Evolutionary conservation across 345 rosid genomes (phyloP).

Genomic region (Salix udensis): DNA sequence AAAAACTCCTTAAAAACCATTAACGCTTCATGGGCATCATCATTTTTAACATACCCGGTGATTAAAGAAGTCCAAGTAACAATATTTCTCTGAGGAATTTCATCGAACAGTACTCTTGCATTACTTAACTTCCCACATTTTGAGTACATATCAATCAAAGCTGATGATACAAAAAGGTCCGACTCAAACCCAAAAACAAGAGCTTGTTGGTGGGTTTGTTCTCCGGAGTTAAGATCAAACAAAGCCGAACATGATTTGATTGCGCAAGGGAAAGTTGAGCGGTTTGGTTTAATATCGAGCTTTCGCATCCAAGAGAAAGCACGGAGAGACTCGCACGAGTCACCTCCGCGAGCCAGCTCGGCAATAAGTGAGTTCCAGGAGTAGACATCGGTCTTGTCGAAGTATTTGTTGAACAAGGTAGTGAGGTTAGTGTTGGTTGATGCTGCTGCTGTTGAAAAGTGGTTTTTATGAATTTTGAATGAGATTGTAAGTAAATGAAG

Average conservation of each 20-base stretch:
- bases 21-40: constrained; percentile 47
- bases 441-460: constrained; percentile 26
- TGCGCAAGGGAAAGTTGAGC: constrained; percentile 78
- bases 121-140: constrained; percentile 55
- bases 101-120: constrained; percentile 71
- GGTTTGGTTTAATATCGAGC: constrained; percentile 62
- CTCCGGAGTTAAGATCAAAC: constrained; percentile 62
- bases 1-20: constrained; percentile 65
- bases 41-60: constrained; percentile 63
- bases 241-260: constrained; percentile 83
- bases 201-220: constrained; percentile 81
- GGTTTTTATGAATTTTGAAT: constrained; percentile 23
- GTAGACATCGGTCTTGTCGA: constrained; percentile 58
- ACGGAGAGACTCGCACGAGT: constrained; percentile 65
- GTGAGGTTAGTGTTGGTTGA: constrained; percentile 40
- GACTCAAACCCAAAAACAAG: constrained; percentile 58
- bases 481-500: neutral
- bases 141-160: constrained; percentile 68
- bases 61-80: constrained; percentile 91
- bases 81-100: constrained; percentile 60
- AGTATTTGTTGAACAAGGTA: constrained; percentile 60
- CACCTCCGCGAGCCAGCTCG: constrained; percentile 74
- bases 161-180: constrained; percentile 73
- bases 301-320: constrained; percentile 81
- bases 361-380: constrained; percentile 93